Percentiles rank a stretch among this genome's conserved stretches.
These are phyloP conservation scores for Globisporangium takayamanum DNA, from an alignment of 352 stramenopile genomes.

Conservation along the genomic window DNA sequence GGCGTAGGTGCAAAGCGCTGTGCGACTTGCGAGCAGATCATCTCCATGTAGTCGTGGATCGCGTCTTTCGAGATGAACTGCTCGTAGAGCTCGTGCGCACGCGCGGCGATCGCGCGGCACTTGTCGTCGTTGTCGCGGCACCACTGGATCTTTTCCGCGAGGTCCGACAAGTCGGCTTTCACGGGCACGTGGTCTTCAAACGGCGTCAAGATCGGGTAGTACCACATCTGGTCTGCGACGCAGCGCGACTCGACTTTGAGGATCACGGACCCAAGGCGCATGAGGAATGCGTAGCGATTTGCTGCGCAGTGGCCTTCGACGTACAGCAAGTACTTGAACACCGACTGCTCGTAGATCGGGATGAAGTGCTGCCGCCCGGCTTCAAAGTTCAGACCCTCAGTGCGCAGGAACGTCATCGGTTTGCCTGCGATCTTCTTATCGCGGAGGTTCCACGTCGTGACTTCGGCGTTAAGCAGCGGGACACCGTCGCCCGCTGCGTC, in stretches of 20 bases:
- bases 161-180: slow-evolving; percentile 94
- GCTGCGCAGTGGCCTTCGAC: slow-evolving; percentile 96
- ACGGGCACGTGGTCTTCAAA: slow-evolving; percentile 98
- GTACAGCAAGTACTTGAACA: slow-evolving; percentile 97
- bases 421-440: slow-evolving; percentile 95
- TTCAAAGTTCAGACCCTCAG: slow-evolving; percentile 77
- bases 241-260: slow-evolving; percentile 91
- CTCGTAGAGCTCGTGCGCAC: slow-evolving; percentile 92
- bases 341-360: slow-evolving; percentile 97
- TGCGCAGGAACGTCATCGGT: slow-evolving; percentile 93
- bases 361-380: slow-evolving; percentile 95
- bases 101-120: slow-evolving; percentile 93
- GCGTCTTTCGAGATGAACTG: slow-evolving; percentile 87
- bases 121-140: slow-evolving; percentile 96
- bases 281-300: slow-evolving; percentile 98
- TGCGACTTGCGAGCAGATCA: slow-evolving; percentile 91
- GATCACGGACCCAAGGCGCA: slow-evolving; percentile 97
- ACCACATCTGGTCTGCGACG: slow-evolving; percentile 97
- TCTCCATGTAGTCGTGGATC: slow-evolving; percentile 97
- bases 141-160: slow-evolving; percentile 98
- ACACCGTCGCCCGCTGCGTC: slow-evolving; percentile 39
- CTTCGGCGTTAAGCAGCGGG: slow-evolving; percentile 94
- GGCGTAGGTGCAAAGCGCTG: slow-evolving; percentile 74
- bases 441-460: slow-evolving; percentile 94
- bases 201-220: slow-evolving; percentile 94